Evolutionary conservation across 2,329 filamentous ascomycete species (phyloP).

Genomic region (Corniculantispora saksenae): DNA sequence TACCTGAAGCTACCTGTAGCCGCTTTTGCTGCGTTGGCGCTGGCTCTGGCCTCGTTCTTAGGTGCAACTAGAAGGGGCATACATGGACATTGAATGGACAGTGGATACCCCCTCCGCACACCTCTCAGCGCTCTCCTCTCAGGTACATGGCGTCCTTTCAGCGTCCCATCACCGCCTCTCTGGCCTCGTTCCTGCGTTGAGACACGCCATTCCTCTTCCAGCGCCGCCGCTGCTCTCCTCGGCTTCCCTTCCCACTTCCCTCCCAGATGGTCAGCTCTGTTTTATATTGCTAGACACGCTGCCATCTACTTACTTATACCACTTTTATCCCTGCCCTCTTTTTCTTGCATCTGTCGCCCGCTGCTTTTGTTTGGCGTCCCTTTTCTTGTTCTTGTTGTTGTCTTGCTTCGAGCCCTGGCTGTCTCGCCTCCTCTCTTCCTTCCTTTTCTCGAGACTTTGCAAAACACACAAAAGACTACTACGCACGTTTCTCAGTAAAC

Average conservation of each 20-base stretch:
- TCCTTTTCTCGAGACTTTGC: background rate
- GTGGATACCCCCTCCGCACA: background rate
- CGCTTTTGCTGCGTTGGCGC: no score
- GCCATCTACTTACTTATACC: conserved; percentile 1
- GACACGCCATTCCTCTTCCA: conserved; percentile 38
- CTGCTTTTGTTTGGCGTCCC: background rate
- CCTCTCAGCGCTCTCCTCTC: background rate
- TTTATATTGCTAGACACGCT: conserved; percentile 10
- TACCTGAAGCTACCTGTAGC: background rate
- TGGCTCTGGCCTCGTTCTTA: no score
- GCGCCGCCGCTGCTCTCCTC: background rate
- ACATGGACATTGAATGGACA: no score
- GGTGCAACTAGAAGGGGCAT: no score
- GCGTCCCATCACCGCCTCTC: background rate
- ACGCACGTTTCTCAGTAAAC: background rate
- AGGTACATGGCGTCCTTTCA: background rate
- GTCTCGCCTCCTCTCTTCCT: background rate
- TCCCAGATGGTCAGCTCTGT: conserved; percentile 1
- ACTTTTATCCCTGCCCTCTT: conserved; percentile 10
- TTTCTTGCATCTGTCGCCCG: background rate
- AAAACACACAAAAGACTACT: background rate
- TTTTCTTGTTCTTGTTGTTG: background rate
- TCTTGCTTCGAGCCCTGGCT: background rate
- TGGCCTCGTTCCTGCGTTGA: conserved; percentile 39
- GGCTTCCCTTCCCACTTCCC: background rate